Percentiles rank a stretch among this genome's conserved stretches.
Evolutionary conservation across 306 rosid genomes (phyloP).

Genomic region (Vigna mungo): DNA sequence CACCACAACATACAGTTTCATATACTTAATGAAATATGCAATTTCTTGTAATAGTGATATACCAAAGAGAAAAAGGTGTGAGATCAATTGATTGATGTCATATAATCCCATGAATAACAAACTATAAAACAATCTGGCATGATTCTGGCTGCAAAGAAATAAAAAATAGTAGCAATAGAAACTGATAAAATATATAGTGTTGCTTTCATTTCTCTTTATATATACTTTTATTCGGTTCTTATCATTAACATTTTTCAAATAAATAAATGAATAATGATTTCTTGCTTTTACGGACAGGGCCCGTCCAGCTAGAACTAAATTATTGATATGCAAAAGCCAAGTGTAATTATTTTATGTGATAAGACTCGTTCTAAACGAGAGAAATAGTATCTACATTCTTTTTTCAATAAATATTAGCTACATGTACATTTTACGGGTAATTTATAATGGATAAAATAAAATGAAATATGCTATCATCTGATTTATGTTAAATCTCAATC

Average conservation of each 20-base stretch:
- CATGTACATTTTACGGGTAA: no score
- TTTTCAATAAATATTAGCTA: no score
- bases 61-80: no score
- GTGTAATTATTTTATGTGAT: not conserved
- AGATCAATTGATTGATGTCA: no score
- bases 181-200: not conserved
- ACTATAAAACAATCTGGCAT: no score
- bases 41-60: no score
- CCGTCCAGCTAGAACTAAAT: not conserved
- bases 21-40: not conserved
- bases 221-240: not conserved
- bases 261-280: not conserved
- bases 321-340: not conserved
- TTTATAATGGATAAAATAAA: no score
- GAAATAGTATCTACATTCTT: not conserved
- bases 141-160: not conserved
- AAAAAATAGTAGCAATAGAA: not conserved
- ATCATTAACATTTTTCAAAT: not conserved
- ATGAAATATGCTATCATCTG: not conserved
- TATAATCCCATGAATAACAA: no score
- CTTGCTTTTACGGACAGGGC: conserved; percentile 5
- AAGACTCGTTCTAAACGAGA: not conserved
- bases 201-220: not conserved
- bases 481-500: not conserved
- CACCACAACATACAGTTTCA: not conserved